A percentile compares a stretch with the other conserved stretches of the same genome.
Evolutionary conservation across 495 filamentous ascomycete species (phyloP).

Genomic region (Lophium mytilinum): DNA sequence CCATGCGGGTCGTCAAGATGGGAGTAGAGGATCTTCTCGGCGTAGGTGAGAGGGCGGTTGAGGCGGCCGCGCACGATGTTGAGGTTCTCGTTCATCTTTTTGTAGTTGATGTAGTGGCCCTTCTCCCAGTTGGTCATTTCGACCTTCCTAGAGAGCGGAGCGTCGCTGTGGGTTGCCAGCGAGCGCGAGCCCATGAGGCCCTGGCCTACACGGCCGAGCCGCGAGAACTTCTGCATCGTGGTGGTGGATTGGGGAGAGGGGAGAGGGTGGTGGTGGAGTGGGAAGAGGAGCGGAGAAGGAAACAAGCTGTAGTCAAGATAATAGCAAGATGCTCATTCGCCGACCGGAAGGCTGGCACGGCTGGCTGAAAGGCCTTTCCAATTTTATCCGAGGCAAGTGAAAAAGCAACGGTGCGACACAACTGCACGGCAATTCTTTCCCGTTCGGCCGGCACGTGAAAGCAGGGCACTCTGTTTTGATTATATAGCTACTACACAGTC

Average conservation of each 20-base stretch:
- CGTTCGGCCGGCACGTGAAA: constrained; percentile 23
- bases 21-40: constrained; percentile 98
- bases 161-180: constrained; percentile 54
- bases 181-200: constrained; percentile 11
- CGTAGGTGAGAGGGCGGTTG: constrained; percentile 86
- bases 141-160: constrained; percentile 65
- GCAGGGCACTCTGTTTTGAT: background rate
- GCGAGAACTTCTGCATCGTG: constrained; percentile 27
- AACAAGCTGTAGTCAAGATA: background rate
- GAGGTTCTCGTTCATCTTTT: constrained; percentile 98
- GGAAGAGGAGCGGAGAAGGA: constrained; percentile 5
- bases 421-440: constrained; percentile 18
- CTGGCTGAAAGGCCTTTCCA: background rate
- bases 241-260: constrained; percentile 4
- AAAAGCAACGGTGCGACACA: constrained; percentile 7
- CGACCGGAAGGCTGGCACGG: background rate
- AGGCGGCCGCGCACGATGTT: constrained; percentile 77
- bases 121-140: constrained; percentile 75
- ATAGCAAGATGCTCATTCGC: background rate
- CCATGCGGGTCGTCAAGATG: constrained; percentile 95
- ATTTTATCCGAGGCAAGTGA: background rate
- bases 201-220: constrained; percentile 36
- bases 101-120: constrained; percentile 75
- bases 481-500: too few relatives aligned
- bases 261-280: constrained; percentile 6